Evolutionary conservation across 2,329 filamentous ascomycete species (phyloP), one percentile per base, ranked within the genome.

Genomic region (Pyrenochaeta sp.): DNA sequence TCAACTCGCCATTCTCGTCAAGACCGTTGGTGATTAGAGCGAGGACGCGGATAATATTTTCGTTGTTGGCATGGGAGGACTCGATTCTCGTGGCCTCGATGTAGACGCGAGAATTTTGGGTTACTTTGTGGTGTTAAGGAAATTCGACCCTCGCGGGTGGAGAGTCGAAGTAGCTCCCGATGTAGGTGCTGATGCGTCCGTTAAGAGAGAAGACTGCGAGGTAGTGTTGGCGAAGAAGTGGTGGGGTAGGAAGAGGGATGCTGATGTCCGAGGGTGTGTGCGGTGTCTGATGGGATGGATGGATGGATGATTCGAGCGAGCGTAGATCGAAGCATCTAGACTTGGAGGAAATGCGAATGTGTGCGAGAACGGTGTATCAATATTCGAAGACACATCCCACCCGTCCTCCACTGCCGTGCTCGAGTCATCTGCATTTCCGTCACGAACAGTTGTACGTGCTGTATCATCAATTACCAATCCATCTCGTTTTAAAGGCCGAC

Each of bases 41-140:
- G 6, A 50, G 4, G 5, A 60, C 37, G 1, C 33, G 37, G 3
- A 60, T 4, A 9, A 58, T 10, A 11, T 47, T 57, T 33, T 46
- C 32, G 17, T 30, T 17, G 2, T 6, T 2, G 5, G 1, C 4
- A 7, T 7, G 15, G 5, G 2, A 14, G 11, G 2, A 10, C 9
- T 6, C 17, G 2, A n/a, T 23, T 12, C 32, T 7, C 2, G 45
- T 30, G 2, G 49, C 58, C 27, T 53, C 31, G 11, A 53, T 35
- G 1, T 10, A 7, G 1, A 47, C 11, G 7, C 37, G 11, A 3
- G n/a, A 41, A 11, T 37, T 29, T 7, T 1, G 20, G 0, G 12
- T 2, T 27, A 54, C 51, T 7, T 54, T 20, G 7, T 9, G 11
- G 1, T 43, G 18, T n/a, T n/a, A n/a, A 1, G 54, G 9, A 10